A percentile compares a stretch with the other conserved stretches of the same genome.
Conservation (phyloP, 371 early-diverging fungal species). For the Chytridium lagenaria region DNA sequence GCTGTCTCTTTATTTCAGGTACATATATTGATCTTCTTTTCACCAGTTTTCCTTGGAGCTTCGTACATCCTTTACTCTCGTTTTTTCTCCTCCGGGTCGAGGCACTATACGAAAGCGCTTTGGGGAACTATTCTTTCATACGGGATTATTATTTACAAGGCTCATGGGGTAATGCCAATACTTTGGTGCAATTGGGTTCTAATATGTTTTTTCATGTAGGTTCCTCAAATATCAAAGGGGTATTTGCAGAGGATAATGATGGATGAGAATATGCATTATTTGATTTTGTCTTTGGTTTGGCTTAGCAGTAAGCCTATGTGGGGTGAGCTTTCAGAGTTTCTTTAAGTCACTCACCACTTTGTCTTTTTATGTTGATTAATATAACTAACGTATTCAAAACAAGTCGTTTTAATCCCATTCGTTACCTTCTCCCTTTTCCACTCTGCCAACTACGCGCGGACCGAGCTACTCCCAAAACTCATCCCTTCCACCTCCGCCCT, state of each 20-base stretch:
- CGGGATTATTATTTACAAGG: slow-evolving; percentile 86
- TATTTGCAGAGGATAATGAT: slow-evolving; percentile 73
- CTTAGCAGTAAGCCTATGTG: slow-evolving; percentile 70
- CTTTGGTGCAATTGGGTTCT: slow-evolving; percentile 19
- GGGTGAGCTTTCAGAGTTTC: slow-evolving; percentile 58
- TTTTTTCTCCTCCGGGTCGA: slow-evolving; percentile 40
- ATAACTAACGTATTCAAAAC: too few species aligned
- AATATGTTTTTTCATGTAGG: slow-evolving; percentile 38
- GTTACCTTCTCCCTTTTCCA: slow-evolving; percentile 86
- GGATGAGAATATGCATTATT: slow-evolving; percentile 90
- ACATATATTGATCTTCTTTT: not conserved
- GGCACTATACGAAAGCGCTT: slow-evolving; percentile 66
- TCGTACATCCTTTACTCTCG: slow-evolving; percentile 29
- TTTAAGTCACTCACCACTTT: too few species aligned
- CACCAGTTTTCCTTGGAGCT: slow-evolving; percentile 38
- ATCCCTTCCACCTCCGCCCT: slow-evolving; percentile 61
- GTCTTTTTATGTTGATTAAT: slow-evolving; percentile 7
- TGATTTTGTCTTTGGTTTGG: slow-evolving; percentile 83
- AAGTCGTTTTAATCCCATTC: slow-evolving; percentile 84
- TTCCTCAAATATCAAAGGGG: slow-evolving; percentile 65
- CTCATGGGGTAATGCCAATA: slow-evolving; percentile 63
- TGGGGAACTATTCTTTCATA: slow-evolving; percentile 79
- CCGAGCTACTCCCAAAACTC: slow-evolving; percentile 73
- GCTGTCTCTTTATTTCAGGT: too few species aligned
- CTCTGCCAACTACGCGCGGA: slow-evolving; percentile 75